Evolutionary conservation across 306 rosid species (phyloP).

Genomic region (Begonia masoniana): DNA sequence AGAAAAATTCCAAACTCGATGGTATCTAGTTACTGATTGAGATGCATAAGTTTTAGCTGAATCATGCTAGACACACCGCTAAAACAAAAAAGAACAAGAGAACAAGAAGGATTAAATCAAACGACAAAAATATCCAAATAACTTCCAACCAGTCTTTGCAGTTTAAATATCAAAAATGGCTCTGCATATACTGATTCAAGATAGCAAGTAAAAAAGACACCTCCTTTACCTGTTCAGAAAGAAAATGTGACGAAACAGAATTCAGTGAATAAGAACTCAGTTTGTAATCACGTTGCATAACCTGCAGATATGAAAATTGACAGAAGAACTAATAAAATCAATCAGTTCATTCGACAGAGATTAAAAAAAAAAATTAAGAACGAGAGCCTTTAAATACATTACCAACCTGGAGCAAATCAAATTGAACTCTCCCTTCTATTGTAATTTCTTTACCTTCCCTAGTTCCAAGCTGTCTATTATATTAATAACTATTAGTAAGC

Average conservation of each 20-base stretch:
- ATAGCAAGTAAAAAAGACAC: conserved; percentile 8
- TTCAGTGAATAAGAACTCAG: conserved; percentile 92
- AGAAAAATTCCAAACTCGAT: too few relatives aligned
- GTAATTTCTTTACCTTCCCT: conserved; percentile 95
- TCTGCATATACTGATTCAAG: conserved; percentile 3
- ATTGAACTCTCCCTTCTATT: conserved; percentile 94
- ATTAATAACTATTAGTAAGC: conserved; percentile 16
- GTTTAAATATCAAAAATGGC: conserved; percentile 1
- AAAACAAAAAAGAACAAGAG: too few relatives aligned
- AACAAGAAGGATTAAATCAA: too few relatives aligned
- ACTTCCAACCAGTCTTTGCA: not conserved
- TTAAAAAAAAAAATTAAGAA: not conserved
- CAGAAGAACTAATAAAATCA: conserved; percentile 10
- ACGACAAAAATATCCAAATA: too few relatives aligned
- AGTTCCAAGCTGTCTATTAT: conserved; percentile 76
- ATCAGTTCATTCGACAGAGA: not conserved
- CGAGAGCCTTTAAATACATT: conserved; percentile 1
- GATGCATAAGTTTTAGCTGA: too few relatives aligned
- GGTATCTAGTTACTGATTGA: too few relatives aligned
- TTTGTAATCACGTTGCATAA: conserved; percentile 84
- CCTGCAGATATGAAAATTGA: conserved; percentile 30
- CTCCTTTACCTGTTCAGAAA: conserved; percentile 75
- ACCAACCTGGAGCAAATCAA: conserved; percentile 91
- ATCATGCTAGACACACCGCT: too few relatives aligned
- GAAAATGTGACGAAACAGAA: conserved; percentile 94